Conservation (phyloP, 106 monocot genomes). For the Dioscorea alata region DNA sequence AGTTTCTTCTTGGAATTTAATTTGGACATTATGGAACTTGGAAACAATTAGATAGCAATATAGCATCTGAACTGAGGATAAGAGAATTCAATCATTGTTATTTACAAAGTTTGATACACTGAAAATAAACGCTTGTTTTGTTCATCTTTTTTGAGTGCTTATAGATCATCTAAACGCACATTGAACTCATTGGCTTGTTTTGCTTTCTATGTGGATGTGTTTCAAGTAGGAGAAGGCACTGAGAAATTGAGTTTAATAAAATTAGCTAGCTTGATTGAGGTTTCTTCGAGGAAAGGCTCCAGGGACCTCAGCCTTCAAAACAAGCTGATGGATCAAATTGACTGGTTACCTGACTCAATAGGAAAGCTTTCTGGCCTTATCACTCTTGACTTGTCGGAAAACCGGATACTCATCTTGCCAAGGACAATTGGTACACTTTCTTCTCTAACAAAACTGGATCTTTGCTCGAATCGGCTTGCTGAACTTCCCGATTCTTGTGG, state of each 20-base stretch:
- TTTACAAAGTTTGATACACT: neutral
- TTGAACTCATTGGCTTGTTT: too few species aligned
- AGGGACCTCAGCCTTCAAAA: slow-evolving; percentile 27
- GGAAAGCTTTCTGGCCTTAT: slow-evolving; percentile 28
- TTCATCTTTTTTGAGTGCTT: too few species aligned
- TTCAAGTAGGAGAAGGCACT: slow-evolving; percentile 12
- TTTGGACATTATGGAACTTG: too few species aligned
- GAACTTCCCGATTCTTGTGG: slow-evolving; percentile 42
- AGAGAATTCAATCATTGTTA: neutral
- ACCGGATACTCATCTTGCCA: slow-evolving; percentile 32
- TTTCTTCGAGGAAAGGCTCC: slow-evolving; percentile 29
- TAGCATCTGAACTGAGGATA: neutral
- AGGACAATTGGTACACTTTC: slow-evolving; percentile 21
- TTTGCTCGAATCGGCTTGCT: slow-evolving; percentile 31
- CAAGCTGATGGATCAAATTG: slow-evolving; percentile 44
- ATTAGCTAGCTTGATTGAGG: slow-evolving; percentile 38
- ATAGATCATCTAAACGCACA: too few species aligned
- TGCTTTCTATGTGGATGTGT: neutral
- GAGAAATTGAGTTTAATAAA: slow-evolving; percentile 28
- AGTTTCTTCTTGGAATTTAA: too few species aligned
- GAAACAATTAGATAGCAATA: neutral
- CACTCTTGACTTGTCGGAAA: slow-evolving; percentile 42
- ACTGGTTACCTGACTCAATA: slow-evolving; percentile 50
- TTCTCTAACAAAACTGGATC: slow-evolving; percentile 34
- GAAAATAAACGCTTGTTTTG: too few species aligned